Base-by-base conservation (phyloP, 495 filamentous ascomycete species). In the Geoglossum glabrum region DNA sequence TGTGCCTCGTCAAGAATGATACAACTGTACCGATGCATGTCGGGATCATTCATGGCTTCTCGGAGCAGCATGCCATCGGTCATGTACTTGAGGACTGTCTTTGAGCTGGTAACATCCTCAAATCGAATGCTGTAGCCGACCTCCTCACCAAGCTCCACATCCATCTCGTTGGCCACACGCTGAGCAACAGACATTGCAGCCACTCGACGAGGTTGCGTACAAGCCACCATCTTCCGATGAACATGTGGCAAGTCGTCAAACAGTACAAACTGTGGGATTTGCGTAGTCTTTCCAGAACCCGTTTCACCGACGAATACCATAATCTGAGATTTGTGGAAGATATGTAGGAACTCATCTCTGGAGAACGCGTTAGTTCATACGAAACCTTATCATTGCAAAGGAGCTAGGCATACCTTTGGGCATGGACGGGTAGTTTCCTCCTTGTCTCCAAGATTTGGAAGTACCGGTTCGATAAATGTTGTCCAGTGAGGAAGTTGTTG, bases 71-170 rank as follows among this genome's bases (percentile, higher is more conserved):
- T 97, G 81, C 93, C 93, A 68, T 99, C 93, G 30, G 93, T 99
- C 93, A 99, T 97, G 73, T 99, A 99, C 73, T 97, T 99, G 52
- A 99, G 73, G 40, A 96, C 78, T 9, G 93, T 99, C 70, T 87
- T 95, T 56, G 79, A 77, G 46, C 87, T 77, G 0, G 93, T 97
- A 71, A 82, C 87, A 68, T 99, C 92, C 69, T 97, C 93, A 71
- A 99, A 99, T 71, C 93, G 88, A 64, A 99, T 97, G 69, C 85
- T 96, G 74, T 97, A 99, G 68, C 93, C 93, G 57, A 99, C 90
- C 67, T 99, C 93, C 59, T 96, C 84, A 49, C 93, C 93, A 27
- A 99, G 74, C 19, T 76, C 78, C 59, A 97, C 92, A 68, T 97
- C 93, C 81, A 97, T 82, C 70, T 99, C 93, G 64, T 90, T 77